Conservation (phyloP, 257 asterid species). For the Solanum piurae region DNA sequence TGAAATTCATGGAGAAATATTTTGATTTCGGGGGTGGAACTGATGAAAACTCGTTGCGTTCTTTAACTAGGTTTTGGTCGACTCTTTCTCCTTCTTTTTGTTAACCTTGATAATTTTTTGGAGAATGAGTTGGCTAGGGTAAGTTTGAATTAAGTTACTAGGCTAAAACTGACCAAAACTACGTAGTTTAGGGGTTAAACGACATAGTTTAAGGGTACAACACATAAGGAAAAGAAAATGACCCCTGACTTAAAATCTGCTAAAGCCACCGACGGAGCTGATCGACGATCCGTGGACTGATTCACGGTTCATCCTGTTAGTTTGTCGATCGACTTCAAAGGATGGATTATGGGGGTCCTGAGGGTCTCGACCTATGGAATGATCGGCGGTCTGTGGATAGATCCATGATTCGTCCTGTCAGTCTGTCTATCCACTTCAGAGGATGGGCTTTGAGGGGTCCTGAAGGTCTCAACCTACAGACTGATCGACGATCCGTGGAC, state of each 20-base stretch:
- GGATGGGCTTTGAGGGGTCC: background rate
- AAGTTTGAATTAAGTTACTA: background rate
- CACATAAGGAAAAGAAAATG: rapidly evolving
- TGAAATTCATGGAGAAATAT: background rate
- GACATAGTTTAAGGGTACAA: background rate
- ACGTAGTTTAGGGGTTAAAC: too few relatives aligned
- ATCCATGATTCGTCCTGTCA: background rate
- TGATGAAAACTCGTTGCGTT: background rate
- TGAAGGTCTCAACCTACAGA: background rate
- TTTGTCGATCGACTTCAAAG: background rate
- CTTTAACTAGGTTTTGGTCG: background rate
- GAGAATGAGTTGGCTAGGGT: too few relatives aligned
- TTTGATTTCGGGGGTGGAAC: background rate
- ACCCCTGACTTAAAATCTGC: background rate
- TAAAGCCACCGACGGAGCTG: too few relatives aligned
- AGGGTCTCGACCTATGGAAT: background rate
- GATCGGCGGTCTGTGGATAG: background rate
- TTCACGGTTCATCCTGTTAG: background rate
- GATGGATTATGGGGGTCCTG: background rate
- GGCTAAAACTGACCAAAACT: background rate
- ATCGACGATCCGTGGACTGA: background rate
- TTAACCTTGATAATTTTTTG: too few relatives aligned
- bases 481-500: too few relatives aligned
- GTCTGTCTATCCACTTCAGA: background rate
- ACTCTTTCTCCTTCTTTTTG: background rate